Base-by-base conservation (phyloP, 768 basidiomycete genomes). In the Lepiota brunneoincarnata region DNA sequence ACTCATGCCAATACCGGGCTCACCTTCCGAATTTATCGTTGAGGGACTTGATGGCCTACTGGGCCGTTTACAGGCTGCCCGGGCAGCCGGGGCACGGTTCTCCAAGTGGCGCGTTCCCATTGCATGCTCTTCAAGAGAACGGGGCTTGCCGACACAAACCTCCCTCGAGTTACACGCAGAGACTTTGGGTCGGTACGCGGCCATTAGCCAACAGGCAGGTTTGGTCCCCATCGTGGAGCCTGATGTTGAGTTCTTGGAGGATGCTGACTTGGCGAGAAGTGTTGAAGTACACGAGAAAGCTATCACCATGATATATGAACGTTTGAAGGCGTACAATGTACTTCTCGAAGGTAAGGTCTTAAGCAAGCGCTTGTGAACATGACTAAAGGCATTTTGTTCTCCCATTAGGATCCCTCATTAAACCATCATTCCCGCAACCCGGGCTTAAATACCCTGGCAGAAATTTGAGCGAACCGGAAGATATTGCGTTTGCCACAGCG, bases 191-290 rank as follows among this genome's bases (percentile, higher is more conserved):
- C 72, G 73, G 46, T 81, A 73, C 61, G 75, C 80, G 39, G 73
- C 75, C 1, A 72, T 79, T 53, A 80, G 75, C 60, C 77, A 80
- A 58, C 70, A 78, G 62, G 78, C 76, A 1, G 75, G 76, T 24
- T 59, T 81, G 18, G 77, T 80, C n/a, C 78, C 78, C 3, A 76
- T 81, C 50, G 72, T 80, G 6, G 79, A 80, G 59, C 79, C 77
- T 11, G 79, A 81, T 58, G 73, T 80, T 17, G 75, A 80, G 59
- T 79, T 80, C 56, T 67, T 70, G 21, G 77, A 68, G 28, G 78
- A 80, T 39, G 75, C 77, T 18, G 72, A 75, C 57, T 59, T 81
- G 48, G 66, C 63, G 34, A 67, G 76, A 56, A 79, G 76, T 53
- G 69, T 69, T 0, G 74, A 78, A 55, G 71, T 80, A 35, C 77